These are phyloP conservation scores for Hypoxylon sp. DNA, from an alignment of 2,329 filamentous ascomycete genomes.

Conservation along the genomic window DNA sequence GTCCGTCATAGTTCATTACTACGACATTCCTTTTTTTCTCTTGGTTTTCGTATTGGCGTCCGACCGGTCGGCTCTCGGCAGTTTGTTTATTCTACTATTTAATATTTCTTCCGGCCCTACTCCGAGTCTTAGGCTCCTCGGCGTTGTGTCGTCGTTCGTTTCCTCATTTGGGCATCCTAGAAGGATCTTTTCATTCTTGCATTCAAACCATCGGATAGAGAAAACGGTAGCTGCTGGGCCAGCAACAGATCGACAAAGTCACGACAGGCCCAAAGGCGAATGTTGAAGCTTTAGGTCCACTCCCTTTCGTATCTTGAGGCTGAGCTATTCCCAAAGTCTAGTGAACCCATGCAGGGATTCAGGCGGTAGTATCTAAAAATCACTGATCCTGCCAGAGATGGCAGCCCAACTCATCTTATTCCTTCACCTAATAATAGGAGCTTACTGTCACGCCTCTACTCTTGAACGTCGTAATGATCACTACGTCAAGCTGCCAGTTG, in stretches of 20 bases:
- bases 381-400: constrained; percentile 37
- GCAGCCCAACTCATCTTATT: constrained; percentile 37
- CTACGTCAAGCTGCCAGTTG: constrained; percentile 59
- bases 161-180: constrained; percentile 33
- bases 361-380: constrained; percentile 19
- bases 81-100: constrained; percentile 17
- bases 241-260: constrained; percentile 24
- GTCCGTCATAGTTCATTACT: constrained; percentile 20
- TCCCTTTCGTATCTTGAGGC: constrained; percentile 16
- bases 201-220: constrained; percentile 4
- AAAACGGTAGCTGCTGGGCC: constrained; percentile 27
- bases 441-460: constrained; percentile 39
- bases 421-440: constrained; percentile 47
- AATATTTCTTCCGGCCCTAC: constrained; percentile 24
- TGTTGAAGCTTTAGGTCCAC: constrained; percentile 1
- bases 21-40: constrained; percentile 20
- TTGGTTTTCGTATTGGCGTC: constrained; percentile 19
- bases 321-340: constrained; percentile 8
- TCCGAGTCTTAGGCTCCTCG: constrained; percentile 15
- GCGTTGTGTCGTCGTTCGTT: constrained; percentile 25
- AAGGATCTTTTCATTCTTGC: constrained; percentile 24
- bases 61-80: constrained; percentile 41
- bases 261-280: constrained; percentile 7
- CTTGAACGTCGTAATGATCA: constrained; percentile 55
- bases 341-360: constrained; percentile 32